phyloP scores from a whole-genome alignment of 768 basidiomycete species.

The Pholiota microspora region DNA sequence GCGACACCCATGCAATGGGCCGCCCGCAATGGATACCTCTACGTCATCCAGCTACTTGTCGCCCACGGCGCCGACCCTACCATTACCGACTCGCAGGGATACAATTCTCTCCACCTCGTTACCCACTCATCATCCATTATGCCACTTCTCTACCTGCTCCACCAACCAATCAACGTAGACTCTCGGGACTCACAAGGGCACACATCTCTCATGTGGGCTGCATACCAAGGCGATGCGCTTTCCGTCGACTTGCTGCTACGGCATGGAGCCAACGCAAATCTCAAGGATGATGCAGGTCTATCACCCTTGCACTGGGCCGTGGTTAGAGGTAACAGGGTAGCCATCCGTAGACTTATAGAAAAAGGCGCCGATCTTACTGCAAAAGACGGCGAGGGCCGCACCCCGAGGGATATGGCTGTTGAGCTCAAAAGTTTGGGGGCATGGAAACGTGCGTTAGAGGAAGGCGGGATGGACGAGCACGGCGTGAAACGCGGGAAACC shows the following conservation, averaged over 20 bases:
- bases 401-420: constrained; percentile 90
- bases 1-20: constrained; percentile 99
- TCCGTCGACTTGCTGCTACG: constrained; percentile 88
- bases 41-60: constrained; percentile 90
- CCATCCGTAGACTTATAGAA: constrained; percentile 82
- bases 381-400: constrained; percentile 82
- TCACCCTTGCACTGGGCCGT: constrained; percentile 97
- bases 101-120: constrained; percentile 93
- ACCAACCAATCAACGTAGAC: constrained; percentile 92
- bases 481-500: constrained; percentile 65
- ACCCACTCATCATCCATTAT: constrained; percentile 94
- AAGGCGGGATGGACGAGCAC: constrained; percentile 80
- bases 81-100: constrained; percentile 89
- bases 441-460: constrained; percentile 86
- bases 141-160: constrained; percentile 88
- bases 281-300: constrained; percentile 79
- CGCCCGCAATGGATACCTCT: constrained; percentile 94
- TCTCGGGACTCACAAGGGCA: constrained; percentile 90
- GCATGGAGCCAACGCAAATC: constrained; percentile 78
- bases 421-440: constrained; percentile 90
- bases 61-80: constrained; percentile 90
- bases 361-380: constrained; percentile 81
- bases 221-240: constrained; percentile 96
- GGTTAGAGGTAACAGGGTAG: constrained; percentile 87
- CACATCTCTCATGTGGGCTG: constrained; percentile 97